Evolutionary conservation across 2,329 filamentous ascomycete species (phyloP), one percentile per base, ranked within the genome.

Genomic region (Fusarium euwallaceae): DNA sequence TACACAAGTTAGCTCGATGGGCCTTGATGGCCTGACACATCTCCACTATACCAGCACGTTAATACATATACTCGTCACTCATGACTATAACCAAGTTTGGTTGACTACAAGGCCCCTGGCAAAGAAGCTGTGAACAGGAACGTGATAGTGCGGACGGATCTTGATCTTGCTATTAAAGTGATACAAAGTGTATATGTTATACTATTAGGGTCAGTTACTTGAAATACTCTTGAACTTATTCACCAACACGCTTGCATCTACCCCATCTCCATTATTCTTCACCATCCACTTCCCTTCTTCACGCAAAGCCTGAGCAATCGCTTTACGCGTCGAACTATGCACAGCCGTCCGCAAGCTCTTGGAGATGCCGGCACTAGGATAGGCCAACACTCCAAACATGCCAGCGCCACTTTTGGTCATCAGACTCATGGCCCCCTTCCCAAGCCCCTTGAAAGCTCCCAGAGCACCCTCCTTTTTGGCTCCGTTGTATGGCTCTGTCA

Each of bases 361-460:
- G 12, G 48, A 36, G 16, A 71, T 69, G 1, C 69, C 69, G 3
- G 32, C 45, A 22, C 56, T 53, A 2, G 66, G 61, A 58, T 71
- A 71, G 0, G 68, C 60, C 7, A 69, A 29, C n/a, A 71, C 24
- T 0, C 66, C 68, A 48, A 70, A 58, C 65, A 70, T 56, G 17
- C 56, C 69, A 20, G 69, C 48, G 7, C 58, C 37, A 1, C 36
- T 66, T 22, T 75, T 75, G 0, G 69, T 63, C 0, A 66, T 55
- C 1, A 75, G 3, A 7, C 63, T 70, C 24, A 72, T 27, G 0
- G 68, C 8, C 0, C 72, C 71, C 0, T 74, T 72, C 2, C 72
- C 72, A 5, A 69, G 11, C 2, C 72, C 72, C 12, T 66, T 75
- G 0, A 68, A 60, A 2, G 63, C 72, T 3, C 72, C 72, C 0